Evolutionary conservation across 2,329 filamentous ascomycete species (phyloP).

Genomic region (Neurospora crassa): DNA sequence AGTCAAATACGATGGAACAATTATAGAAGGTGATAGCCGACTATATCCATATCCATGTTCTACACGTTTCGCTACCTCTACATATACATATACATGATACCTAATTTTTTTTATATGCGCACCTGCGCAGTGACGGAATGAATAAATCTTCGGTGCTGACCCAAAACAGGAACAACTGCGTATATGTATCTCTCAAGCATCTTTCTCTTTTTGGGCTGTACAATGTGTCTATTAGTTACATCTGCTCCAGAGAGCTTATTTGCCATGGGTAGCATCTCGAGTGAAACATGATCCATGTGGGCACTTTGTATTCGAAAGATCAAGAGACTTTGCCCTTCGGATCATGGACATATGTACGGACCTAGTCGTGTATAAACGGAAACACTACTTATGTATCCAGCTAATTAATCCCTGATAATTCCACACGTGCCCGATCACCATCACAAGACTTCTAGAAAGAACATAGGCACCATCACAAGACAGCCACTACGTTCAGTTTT

Average conservation of each 20-base stretch:
- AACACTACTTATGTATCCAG: not conserved
- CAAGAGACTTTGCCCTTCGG: not conserved
- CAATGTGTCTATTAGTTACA: not conserved
- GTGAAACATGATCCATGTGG: not conserved
- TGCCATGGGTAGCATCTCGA: not conserved
- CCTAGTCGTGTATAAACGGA: not conserved
- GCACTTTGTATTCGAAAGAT: not conserved
- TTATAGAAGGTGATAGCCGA: not conserved
- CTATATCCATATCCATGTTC: not conserved
- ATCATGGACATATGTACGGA: not conserved
- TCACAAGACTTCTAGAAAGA: not conserved
- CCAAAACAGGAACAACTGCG: not conserved
- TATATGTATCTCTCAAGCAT: not conserved
- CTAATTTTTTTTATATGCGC: not conserved
- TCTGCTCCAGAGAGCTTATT: not conserved
- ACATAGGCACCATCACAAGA: not conserved
- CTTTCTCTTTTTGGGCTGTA: not conserved
- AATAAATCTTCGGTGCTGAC: not conserved
- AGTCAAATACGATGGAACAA: not conserved
- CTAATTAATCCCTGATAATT: not conserved
- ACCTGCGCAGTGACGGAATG: not conserved
- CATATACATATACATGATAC: not conserved
- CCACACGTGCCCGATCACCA: not conserved
- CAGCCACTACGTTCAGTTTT: not conserved
- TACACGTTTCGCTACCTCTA: not conserved